Conservation (phyloP, 495 filamentous ascomycete genomes). For the Xylaria venustula region DNA sequence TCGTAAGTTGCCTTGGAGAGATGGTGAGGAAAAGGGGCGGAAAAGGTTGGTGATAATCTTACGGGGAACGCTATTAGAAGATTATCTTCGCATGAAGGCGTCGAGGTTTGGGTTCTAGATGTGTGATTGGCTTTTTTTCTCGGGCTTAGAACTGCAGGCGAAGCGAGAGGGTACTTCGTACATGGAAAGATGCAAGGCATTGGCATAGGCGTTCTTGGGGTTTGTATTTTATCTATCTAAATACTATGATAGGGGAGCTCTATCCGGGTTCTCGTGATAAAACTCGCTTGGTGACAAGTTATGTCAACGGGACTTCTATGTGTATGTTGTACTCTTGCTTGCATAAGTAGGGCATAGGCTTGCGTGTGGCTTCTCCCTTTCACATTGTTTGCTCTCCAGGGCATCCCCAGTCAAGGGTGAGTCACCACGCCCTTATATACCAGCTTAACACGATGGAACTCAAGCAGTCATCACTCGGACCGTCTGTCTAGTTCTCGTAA, state of each 20-base stretch:
- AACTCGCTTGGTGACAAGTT: not conserved
- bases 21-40: constrained; percentile 18
- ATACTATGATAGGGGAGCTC: constrained; percentile 6
- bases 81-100: constrained; percentile 14
- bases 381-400: too few species aligned
- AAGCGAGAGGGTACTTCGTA: constrained; percentile 8
- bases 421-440: too few species aligned
- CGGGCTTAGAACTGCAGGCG: constrained; percentile 2
- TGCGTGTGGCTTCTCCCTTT: too few species aligned
- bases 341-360: too few species aligned
- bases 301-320: not conserved
- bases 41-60: not conserved
- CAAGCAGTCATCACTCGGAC: too few species aligned
- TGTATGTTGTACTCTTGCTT: too few species aligned
- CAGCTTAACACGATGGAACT: too few species aligned
- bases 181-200: constrained; percentile 12
- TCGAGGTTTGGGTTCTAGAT: constrained; percentile 9
- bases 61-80: constrained; percentile 3
- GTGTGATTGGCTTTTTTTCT: constrained; percentile 1
- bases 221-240: not conserved
- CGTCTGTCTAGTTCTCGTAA: too few species aligned
- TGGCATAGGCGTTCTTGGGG: constrained; percentile 18
- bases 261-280: not conserved
- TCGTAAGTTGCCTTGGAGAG: constrained; percentile 9
- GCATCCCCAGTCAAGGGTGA: too few species aligned